Percentiles rank a stretch among this genome's conserved stretches.
These are phyloP conservation scores for Erysimum cheiri DNA, from an alignment of 441 rosid genomes.

Conservation along the genomic window DNA sequence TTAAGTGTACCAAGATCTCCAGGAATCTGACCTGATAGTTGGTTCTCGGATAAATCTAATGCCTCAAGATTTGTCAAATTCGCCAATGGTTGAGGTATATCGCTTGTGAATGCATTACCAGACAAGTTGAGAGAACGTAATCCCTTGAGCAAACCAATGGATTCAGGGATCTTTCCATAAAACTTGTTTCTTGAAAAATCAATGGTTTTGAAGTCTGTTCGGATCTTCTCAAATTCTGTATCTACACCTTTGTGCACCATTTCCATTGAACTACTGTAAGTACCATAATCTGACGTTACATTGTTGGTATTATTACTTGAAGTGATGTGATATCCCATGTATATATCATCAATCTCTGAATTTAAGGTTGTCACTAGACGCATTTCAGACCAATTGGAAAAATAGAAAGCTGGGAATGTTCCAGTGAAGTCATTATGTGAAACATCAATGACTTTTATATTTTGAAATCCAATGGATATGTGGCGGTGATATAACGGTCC, in stretches of 20 bases:
- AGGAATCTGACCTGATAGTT: neutral
- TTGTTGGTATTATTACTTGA: too few species aligned
- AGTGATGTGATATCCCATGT: neutral
- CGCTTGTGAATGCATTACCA: neutral
- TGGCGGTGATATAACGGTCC: neutral
- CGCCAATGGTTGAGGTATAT: neutral
- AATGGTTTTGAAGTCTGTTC: neutral
- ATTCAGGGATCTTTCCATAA: neutral
- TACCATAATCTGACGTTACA: too few species aligned
- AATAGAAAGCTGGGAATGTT: neutral
- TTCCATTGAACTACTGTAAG: neutral
- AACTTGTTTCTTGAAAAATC: neutral
- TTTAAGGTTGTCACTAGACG: neutral
- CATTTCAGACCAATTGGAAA: neutral
- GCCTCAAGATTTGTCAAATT: neutral
- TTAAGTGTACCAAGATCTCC: neutral
- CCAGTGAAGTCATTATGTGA: neutral
- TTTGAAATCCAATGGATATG: neutral
- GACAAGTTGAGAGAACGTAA: neutral
- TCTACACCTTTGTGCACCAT: neutral
- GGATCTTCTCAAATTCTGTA: neutral
- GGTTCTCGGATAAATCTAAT: neutral
- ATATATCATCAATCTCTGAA: neutral
- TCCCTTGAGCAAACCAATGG: neutral
- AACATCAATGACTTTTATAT: neutral